phyloP scores from a whole-genome alignment of 225 moss, liverwort and hornwort genomes.

The Ulota crispa region DNA sequence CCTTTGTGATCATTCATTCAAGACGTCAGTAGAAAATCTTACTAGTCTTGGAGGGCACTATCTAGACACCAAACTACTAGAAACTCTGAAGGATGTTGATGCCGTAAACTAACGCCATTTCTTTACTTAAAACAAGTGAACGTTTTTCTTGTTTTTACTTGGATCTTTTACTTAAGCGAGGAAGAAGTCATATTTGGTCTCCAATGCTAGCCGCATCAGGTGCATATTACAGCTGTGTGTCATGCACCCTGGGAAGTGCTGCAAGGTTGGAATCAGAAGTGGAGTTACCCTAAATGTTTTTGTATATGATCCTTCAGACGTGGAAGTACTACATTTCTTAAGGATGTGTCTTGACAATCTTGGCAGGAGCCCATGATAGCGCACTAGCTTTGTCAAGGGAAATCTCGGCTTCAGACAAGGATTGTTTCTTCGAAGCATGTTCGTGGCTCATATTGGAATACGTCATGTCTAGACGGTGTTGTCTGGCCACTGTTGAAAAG shows the following conservation, averaged over 20 bases:
- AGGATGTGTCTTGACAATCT: slow-evolving; percentile 1
- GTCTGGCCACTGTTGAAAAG: background rate
- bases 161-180: background rate
- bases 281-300: background rate
- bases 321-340: slow-evolving; percentile 3
- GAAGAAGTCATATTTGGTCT: slow-evolving; percentile 1
- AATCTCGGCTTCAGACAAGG: slow-evolving; percentile 1
- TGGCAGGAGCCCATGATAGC: slow-evolving; percentile 22
- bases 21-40: slow-evolving; percentile 5
- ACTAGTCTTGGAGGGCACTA: background rate
- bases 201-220: background rate
- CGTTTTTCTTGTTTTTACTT: slow-evolving; percentile 4
- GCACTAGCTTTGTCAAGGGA: slow-evolving; percentile 16
- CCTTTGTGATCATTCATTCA: slow-evolving; percentile 8
- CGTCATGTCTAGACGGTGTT: slow-evolving; percentile 17
- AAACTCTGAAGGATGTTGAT: background rate
- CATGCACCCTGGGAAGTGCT: slow-evolving; percentile 2
- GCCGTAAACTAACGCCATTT: background rate
- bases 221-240: background rate
- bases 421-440: slow-evolving; percentile 5
- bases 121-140: background rate
- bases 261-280: background rate
- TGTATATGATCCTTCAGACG: background rate
- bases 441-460: background rate
- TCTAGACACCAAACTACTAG: background rate